Base-by-base conservation (phyloP, 1,284 basidiomycete genomes). In the Termitomyces sp. region DNA sequence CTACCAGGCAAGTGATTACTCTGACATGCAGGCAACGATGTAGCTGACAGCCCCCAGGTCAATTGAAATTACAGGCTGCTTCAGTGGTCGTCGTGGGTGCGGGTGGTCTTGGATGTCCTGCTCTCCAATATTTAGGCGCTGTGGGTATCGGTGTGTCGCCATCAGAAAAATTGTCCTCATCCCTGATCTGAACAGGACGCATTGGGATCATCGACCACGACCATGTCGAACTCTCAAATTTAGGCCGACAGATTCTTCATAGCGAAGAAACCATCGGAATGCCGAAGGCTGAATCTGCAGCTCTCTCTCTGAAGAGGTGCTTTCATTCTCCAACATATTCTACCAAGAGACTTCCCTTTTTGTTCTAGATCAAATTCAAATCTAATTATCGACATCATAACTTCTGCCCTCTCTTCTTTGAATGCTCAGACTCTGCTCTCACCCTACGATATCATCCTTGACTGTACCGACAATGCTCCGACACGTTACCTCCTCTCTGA, bases 401-500 rank as follows among this genome's bases (percentile, higher is more conserved):
- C 73, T 0, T 65, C 76, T 15, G 75, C 84, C 0, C 74, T 96
- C 30, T 72, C 73, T 0, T 67, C 88, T 3, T 65, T 71, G 6
- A 92, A 91, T 60, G 87, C 90, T 33, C 38, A 45, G 10, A n/a
- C 31, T 36, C 41, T 52, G 17, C 51, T 52, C 3, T 34, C 51
- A 5, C 42, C 51, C 31, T 52, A 52, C 34, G 51, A 52, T 33
- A 19, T 82, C 88, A 3, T 52, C n/a, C 51, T 52, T 2, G 51
- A 52, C n/a, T 59, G 57, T 30, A 60, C 56, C 10, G 57, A 52
- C 26, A 52, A 52, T 26, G 51, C 51, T 2, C 51, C 51, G 15
- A 95, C 93, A 0, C 88, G 97, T 3, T 99, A 99, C 70, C 82
- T 99, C 6, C 79, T 99, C 55, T 94, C 92, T n/a, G 96, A 98